Evolutionary conservation across 2,329 filamentous ascomycete genomes (phyloP), one percentile per base, ranked within the genome.

Genomic region (Neonectria coccinea): DNA sequence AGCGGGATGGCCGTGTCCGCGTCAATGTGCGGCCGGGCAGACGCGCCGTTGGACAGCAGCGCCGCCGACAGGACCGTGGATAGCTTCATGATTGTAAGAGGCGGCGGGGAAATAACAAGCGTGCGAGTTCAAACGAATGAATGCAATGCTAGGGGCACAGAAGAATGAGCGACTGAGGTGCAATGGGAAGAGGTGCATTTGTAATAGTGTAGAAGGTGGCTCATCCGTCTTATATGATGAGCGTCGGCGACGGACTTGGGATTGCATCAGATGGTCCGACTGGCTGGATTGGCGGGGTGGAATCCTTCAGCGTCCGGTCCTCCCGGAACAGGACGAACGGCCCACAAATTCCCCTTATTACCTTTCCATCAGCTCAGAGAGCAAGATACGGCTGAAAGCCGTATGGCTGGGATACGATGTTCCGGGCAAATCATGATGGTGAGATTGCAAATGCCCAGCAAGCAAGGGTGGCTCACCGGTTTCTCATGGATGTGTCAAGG

Each of bases 141-240:
- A 58, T 39, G 59, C 36, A 64, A 58, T 39, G 55, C 36, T 57
- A 50, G 2, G 22, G 47, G 25, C 33, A 25, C 9, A 36, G 5
- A 3, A 36, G 50, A 68, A 68, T 18, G 62, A 64, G 53, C 25
- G 64, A 60, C 59, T 69, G 25, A n/a, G 14, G 6, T 39, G 59
- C 62, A 69, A 69, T 69, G 59, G 51, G 52, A 50, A 31, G 18
- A 8, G 31, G 36, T 51, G 56, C 48, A 69, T 69, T 69, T 69
- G 63, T 69, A 42, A 69, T 62, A 36, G 11, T 14, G 16, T n/a
- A 33, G 54, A 39, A 48, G 63, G 50, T 27, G 12, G 8, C 18
- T 48, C 20, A 57, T 29, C 27, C 22, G 44, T 8, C 48, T 67
- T 69, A 69, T 60, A 68, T 59, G 59, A 9, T 20, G 36, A 39